Percentiles rank a stretch among this genome's conserved stretches.
Conservation (phyloP, 2,329 filamentous ascomycete genomes). For the Thelonectria olida region DNA sequence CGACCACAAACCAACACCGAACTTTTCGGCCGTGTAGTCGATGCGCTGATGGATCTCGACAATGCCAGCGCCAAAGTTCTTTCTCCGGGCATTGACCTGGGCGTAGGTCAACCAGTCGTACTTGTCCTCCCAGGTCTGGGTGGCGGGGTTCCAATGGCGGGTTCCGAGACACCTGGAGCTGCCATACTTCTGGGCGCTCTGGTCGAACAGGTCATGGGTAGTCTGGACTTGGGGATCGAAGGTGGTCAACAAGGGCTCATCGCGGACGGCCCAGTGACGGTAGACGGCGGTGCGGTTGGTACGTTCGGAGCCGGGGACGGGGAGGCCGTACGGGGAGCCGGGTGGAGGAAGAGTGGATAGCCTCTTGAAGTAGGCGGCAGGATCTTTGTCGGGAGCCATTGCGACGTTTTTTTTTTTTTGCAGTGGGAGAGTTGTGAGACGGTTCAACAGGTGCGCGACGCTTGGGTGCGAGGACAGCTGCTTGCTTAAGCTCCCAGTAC, state of each 20-base stretch:
- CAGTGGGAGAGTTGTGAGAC: slow-evolving; percentile 4
- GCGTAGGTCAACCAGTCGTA: slow-evolving; percentile 88
- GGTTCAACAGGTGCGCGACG: neutral
- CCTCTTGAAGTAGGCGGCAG: slow-evolving; percentile 57
- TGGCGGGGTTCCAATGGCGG: slow-evolving; percentile 79
- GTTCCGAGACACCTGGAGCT: slow-evolving; percentile 80
- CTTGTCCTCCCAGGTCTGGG: slow-evolving; percentile 75
- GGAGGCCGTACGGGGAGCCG: slow-evolving; percentile 80
- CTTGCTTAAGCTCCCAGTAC: too few species aligned
- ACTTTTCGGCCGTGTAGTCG: slow-evolving; percentile 70
- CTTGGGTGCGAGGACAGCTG: too few species aligned
- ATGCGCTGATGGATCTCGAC: slow-evolving; percentile 81
- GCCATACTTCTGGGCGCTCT: slow-evolving; percentile 67
- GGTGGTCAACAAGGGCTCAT: slow-evolving; percentile 75
- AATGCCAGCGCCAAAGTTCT: slow-evolving; percentile 86
- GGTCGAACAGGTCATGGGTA: slow-evolving; percentile 83
- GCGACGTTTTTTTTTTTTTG: slow-evolving; percentile 17
- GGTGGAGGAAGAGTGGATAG: slow-evolving; percentile 72
- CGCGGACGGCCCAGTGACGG: slow-evolving; percentile 80
- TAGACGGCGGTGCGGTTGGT: slow-evolving; percentile 81
- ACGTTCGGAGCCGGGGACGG: slow-evolving; percentile 77
- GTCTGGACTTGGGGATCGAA: slow-evolving; percentile 77
- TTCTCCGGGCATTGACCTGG: slow-evolving; percentile 80
- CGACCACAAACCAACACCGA: slow-evolving; percentile 85
- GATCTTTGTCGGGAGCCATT: slow-evolving; percentile 47